Evolutionary conservation across 345 rosid genomes (phyloP), one percentile per base, ranked within the genome.

Genomic region (Eutrema yunnanense): DNA sequence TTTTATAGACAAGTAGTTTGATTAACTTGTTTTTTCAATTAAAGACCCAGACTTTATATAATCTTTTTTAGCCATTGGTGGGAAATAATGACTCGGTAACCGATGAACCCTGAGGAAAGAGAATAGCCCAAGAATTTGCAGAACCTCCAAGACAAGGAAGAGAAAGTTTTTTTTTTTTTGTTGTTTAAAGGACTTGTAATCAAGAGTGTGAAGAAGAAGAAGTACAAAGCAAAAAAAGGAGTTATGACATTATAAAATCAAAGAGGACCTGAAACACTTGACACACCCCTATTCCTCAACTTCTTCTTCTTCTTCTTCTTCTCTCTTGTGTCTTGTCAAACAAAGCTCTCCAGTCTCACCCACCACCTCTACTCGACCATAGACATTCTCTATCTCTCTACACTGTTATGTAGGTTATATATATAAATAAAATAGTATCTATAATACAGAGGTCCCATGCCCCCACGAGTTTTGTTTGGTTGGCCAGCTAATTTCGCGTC

Each of bases 401-500:
- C 64, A 65, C 22, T 48, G 30, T 30, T 57, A 65, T 66, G 52
- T 65, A 55, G 61, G 69, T 71, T 52, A 54, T 54, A 63, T 32
- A 43, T 29, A 51, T 51, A 37, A 37, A 37, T 19, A 19, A 11
- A 26, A 26, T 41, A 49, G 12, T 56, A 42, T 55, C 34, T 19
- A 44, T 58, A 42, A 74, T 38, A 12, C 4, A 50, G 16, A 60
- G 9, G 62, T 19, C 68, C 80, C 60, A 53, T 80, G 56, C 72
- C 83, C 67, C 67, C 81, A 72, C 81, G 81, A 71, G 79, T 73
- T 34, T 81, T 80, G 78, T 75, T 68, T 80, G 47, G 79, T 74
- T 81, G 43, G 84, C 83, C 84, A 82, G 84, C 92, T 84, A 90
- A 81, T 80, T 43, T 79, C 77, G 71, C 73, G 72, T 66, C 79